These are phyloP conservation scores for Saturnispora quitensis DNA, from an alignment of 805 yeast species.

Conservation along the genomic window DNA sequence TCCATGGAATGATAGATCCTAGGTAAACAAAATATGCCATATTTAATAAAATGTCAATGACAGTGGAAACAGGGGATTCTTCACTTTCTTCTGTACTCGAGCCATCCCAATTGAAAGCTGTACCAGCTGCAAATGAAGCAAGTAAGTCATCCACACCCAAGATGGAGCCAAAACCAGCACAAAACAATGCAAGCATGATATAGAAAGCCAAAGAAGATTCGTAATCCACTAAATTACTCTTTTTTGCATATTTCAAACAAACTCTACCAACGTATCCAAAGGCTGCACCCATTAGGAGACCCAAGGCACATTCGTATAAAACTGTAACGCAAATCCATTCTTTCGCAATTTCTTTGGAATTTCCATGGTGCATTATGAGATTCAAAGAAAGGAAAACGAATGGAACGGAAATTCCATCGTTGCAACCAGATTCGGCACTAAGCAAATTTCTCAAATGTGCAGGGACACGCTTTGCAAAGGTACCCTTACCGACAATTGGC, in stretches of 20 bases:
- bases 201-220: conserved; percentile 52
- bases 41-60: conserved; percentile 55
- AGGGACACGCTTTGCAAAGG: conserved; percentile 58
- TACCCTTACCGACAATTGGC: conserved; percentile 66
- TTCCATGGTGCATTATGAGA: conserved; percentile 41
- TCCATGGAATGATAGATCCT: conserved; percentile 68
- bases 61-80: conserved; percentile 55
- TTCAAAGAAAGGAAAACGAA: conserved; percentile 53
- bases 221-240: conserved; percentile 44
- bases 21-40: conserved; percentile 60
- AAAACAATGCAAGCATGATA: conserved; percentile 43
- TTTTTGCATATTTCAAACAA: conserved; percentile 45
- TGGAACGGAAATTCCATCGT: conserved; percentile 67
- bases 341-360: conserved; percentile 43
- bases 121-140: conserved; percentile 67
- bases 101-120: conserved; percentile 69
- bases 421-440: conserved; percentile 67
- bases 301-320: conserved; percentile 53
- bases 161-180: conserved; percentile 56
- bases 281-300: conserved; percentile 41
- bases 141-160: conserved; percentile 64
- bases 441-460: conserved; percentile 52
- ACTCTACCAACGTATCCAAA: conserved; percentile 45
- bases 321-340: conserved; percentile 57
- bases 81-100: conserved; percentile 51